These are phyloP conservation scores for Umbilicaria muhlenbergii DNA, from an alignment of 495 filamentous ascomycete species.

Conservation along the genomic window DNA sequence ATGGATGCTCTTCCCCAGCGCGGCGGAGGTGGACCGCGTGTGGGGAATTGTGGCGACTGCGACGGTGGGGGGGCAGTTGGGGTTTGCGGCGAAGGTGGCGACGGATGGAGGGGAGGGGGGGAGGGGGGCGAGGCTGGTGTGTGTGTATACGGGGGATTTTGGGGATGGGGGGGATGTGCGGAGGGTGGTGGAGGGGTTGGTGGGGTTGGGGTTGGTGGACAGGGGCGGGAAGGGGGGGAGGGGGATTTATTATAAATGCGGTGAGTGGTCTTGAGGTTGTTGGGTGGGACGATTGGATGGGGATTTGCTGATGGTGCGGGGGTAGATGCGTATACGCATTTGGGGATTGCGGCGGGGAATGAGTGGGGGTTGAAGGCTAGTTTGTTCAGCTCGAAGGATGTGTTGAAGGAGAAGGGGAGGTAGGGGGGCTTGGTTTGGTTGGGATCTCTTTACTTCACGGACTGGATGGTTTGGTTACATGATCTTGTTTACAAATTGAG, in stretches of 20 bases:
- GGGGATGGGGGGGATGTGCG: conserved; percentile 49
- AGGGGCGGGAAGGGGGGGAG: conserved; percentile 14
- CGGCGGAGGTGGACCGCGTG: conserved; percentile 36
- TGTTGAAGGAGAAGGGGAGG: conserved; percentile 13
- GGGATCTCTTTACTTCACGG: too few species aligned
- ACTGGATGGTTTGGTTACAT: too few species aligned
- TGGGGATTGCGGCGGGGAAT: conserved; percentile 52
- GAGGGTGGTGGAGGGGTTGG: conserved; percentile 44
- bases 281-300: too few species aligned
- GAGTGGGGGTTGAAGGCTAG: conserved; percentile 49
- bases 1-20: conserved; percentile 68
- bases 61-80: conserved; percentile 47
- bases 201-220: conserved; percentile 41
- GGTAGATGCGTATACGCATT: conserved; percentile 60
- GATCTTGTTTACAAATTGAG: too few species aligned
- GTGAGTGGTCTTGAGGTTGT: too few species aligned
- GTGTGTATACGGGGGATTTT: conserved; percentile 65
- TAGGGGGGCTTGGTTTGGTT: neutral
- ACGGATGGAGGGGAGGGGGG: conserved; percentile 28
- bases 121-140: conserved; percentile 37
- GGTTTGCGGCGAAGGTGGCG: conserved; percentile 54
- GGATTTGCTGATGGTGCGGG: too few species aligned
- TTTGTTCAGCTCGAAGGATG: conserved; percentile 28
- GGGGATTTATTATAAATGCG: conserved; percentile 56
- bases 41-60: conserved; percentile 51